Conservation (phyloP, 306 rosid genomes). For the Cicer arietinum region DNA sequence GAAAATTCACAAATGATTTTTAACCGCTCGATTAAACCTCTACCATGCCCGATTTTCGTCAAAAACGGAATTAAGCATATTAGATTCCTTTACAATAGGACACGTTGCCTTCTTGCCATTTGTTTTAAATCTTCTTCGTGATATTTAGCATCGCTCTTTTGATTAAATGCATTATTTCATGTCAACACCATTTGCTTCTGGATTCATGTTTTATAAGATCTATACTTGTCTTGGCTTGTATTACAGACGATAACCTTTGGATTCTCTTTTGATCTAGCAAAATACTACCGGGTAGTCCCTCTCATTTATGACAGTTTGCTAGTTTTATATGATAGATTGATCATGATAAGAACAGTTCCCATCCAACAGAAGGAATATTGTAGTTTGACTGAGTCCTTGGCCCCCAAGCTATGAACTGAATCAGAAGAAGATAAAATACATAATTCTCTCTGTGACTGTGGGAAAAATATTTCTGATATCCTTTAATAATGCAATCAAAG, state of each 20-base stretch:
- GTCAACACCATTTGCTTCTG: background rate
- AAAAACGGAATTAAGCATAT: no score
- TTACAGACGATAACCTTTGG: conserved; percentile 12
- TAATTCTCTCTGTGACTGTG: no score
- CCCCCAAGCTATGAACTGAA: background rate
- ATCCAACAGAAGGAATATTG: background rate
- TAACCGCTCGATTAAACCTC: no score
- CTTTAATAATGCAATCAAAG: no score
- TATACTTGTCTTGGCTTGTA: background rate
- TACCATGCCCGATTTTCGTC: no score
- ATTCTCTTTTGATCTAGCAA: conserved; percentile 17
- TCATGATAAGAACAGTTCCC: background rate
- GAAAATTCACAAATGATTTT: no score
- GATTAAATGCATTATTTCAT: background rate
- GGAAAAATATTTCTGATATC: no score
- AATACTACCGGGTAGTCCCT: conserved; percentile 2
- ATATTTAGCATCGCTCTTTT: no score
- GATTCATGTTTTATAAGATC: conserved; percentile 18
- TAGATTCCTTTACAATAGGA: no score
- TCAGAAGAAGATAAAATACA: no score
- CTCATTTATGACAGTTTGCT: conserved; percentile 6
- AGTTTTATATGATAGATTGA: conserved; percentile 15
- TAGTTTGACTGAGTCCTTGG: conserved; percentile 7
- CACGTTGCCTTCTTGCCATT: no score
- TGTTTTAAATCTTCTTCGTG: no score